Evolutionary conservation across 1,284 basidiomycete genomes (phyloP).

Genomic region (Boletellus dicymbophilus): DNA sequence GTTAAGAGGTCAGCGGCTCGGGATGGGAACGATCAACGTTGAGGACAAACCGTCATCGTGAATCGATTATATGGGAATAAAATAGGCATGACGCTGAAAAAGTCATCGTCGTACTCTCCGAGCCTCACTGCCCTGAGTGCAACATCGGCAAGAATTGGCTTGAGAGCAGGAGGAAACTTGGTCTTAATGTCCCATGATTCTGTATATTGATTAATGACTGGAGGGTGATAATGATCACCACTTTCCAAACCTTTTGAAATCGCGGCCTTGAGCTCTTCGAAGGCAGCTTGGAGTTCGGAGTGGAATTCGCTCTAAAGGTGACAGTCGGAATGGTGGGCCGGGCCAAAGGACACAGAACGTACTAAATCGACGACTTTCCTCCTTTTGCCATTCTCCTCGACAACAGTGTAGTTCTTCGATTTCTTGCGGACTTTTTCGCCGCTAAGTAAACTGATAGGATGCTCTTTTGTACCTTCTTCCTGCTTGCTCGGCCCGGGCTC

Average conservation of each 20-base stretch:
- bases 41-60: constrained; percentile 69
- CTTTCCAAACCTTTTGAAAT: constrained; percentile 53
- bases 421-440: constrained; percentile 44
- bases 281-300: constrained; percentile 62
- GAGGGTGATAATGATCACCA: neutral
- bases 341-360: constrained; percentile 21
- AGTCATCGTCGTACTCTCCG: constrained; percentile 89
- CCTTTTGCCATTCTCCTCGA: constrained; percentile 62
- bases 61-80: constrained; percentile 94
- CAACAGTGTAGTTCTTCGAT: constrained; percentile 49
- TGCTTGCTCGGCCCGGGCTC: constrained; percentile 23
- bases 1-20: constrained; percentile 8
- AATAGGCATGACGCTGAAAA: constrained; percentile 85
- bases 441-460: constrained; percentile 46
- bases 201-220: constrained; percentile 18
- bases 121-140: constrained; percentile 80
- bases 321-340: neutral
- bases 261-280: constrained; percentile 63
- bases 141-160: constrained; percentile 70
- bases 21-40: neutral
- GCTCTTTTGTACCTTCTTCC: constrained; percentile 51
- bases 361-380: constrained; percentile 69
- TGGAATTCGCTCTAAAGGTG: constrained; percentile 57
- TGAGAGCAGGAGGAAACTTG: constrained; percentile 86
- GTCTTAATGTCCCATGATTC: constrained; percentile 77